Base-by-base conservation (phyloP, 768 basidiomycete genomes). In the Suillus hirtellus region DNA sequence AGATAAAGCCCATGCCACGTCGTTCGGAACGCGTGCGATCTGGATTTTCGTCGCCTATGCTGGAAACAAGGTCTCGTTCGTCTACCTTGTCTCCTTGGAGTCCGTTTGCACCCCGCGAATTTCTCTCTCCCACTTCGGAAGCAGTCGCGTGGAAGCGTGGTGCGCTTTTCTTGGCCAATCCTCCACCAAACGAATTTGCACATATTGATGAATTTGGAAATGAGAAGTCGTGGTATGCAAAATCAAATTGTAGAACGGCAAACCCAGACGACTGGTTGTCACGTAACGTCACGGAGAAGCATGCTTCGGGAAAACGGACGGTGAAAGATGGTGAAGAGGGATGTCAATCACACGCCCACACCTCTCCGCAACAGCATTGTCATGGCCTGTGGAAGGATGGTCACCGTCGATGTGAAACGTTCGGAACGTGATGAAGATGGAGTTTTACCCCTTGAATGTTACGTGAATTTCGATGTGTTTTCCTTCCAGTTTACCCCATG, bases 141-240 rank as follows among this genome's bases (percentile, higher is more conserved):
- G 47, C 69, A 6, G 21, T 37, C 19, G 52, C 62, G 8, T 69
- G 71, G 65, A 42, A 61, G 15, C 63, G 65, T 0, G 64, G 69
- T 2, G 64, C 64, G 54, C 65, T 72, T 1, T 64, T 59, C 49
- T 1, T 65, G 7, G 24, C 64, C 6, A 65, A 71, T 47, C 61
- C 59, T 15, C 69, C 64, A 8, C 60, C 15, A n/a, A 63, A 59
- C 3, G 70, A 65, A 63, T 21, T 35, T 4, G 47, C n/a, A 24
- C 35, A 40, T 8, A 65, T 60, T 3, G 59, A 60, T 9, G 62
- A 24, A 34, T 67, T 69, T 40, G 71, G 63, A 66, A 19, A 24
- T 6, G 15, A 11, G 61, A 58, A 42, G 27, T 10, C 40, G 10
- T 58, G 27, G 24, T 31, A 12, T 21, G 15, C 38, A 11, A 40